A percentile compares a stretch with the other conserved stretches of the same genome.
phyloP scores from a whole-genome alignment of 2,329 filamentous ascomycete genomes.

The Claviceps sorghi region DNA sequence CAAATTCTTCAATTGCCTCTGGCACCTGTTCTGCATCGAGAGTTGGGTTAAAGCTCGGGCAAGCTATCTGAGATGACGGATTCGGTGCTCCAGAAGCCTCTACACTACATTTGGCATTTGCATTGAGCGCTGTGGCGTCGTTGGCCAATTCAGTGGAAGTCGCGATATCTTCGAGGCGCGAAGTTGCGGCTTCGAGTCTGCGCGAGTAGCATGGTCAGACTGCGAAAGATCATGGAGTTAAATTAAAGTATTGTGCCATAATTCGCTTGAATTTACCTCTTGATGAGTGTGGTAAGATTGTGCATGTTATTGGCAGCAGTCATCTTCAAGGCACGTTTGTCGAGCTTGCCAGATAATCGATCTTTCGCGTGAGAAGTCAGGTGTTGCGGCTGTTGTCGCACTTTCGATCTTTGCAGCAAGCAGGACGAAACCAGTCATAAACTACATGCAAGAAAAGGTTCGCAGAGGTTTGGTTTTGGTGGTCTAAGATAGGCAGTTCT shows the following conservation, averaged over 20 bases:
- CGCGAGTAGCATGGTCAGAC: background rate
- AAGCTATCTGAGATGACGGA: constrained; percentile 24
- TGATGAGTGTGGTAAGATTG: constrained; percentile 93
- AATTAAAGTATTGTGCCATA: background rate
- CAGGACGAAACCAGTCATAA: background rate
- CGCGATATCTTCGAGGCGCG: constrained; percentile 90
- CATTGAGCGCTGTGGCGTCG: constrained; percentile 31
- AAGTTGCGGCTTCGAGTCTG: constrained; percentile 94
- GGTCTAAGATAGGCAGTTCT: background rate
- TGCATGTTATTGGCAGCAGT: constrained; percentile 75
- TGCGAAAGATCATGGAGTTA: background rate
- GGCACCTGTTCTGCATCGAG: constrained; percentile 45
- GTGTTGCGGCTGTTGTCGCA: background rate
- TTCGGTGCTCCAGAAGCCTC: constrained; percentile 20
- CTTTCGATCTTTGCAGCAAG: background rate
- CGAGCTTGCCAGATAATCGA: background rate
- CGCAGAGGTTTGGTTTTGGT: background rate
- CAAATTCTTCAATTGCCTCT: constrained; percentile 74
- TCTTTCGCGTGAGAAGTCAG: background rate
- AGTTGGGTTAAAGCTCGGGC: constrained; percentile 4
- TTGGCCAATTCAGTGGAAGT: constrained; percentile 51
- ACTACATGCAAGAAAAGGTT: background rate
- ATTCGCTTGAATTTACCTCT: constrained; percentile 49
- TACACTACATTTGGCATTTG: constrained; percentile 20
- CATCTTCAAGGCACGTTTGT: constrained; percentile 30